Conservation (phyloP, 73 alveolate species). For the Effrenium voratum region DNA sequence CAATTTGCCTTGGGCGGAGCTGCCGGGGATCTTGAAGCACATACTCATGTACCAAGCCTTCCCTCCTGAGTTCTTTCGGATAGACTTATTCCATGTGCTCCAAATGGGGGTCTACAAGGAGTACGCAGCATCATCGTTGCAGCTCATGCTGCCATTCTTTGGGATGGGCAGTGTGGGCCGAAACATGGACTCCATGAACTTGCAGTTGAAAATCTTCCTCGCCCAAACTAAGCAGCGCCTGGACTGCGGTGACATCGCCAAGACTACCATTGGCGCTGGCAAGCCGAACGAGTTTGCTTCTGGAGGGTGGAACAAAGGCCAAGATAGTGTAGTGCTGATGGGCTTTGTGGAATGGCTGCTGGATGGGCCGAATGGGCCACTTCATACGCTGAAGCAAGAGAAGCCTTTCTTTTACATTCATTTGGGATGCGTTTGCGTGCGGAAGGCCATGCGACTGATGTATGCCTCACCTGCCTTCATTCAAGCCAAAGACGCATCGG, state of each 20-base stretch:
- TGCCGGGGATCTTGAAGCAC: background rate
- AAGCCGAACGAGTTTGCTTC: background rate
- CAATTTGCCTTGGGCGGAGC: background rate
- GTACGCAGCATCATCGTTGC: background rate
- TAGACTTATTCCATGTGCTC: background rate
- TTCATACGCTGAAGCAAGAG: background rate
- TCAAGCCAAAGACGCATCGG: background rate
- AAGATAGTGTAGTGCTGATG: background rate
- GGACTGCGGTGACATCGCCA: background rate
- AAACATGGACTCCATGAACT: background rate
- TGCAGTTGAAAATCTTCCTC: background rate
- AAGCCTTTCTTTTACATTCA: background rate
- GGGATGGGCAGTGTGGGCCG: background rate
- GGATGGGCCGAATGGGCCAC: too few species aligned
- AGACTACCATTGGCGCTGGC: background rate
- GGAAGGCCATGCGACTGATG: background rate
- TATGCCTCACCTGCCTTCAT: background rate
- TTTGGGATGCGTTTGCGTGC: background rate
- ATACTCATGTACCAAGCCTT: background rate
- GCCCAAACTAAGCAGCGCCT: background rate
- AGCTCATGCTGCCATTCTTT: background rate
- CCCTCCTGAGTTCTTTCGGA: background rate
- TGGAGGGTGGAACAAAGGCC: background rate
- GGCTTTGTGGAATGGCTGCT: background rate
- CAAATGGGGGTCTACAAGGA: conserved; percentile 11